Evolutionary conservation across 495 filamentous ascomycete species (phyloP).

Genomic region (Penicillium cataractarum): DNA sequence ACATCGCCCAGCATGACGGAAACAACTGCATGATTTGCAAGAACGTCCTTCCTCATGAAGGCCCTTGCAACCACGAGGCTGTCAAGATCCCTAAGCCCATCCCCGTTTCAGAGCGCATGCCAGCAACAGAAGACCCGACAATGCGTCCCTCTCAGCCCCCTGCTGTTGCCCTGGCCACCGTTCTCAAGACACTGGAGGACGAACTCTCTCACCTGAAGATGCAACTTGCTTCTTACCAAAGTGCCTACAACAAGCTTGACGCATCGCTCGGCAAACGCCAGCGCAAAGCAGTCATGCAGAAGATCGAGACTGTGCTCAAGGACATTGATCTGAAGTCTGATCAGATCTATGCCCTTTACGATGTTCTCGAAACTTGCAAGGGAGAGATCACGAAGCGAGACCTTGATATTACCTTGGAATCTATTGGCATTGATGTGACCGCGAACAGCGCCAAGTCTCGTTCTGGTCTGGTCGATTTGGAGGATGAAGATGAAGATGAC

Average conservation of each 20-base stretch:
- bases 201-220: conserved; percentile 81
- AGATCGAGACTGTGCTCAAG: conserved; percentile 65
- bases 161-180: conserved; percentile 72
- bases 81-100: conserved; percentile 68
- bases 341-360: conserved; percentile 86
- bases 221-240: conserved; percentile 60
- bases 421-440: conserved; percentile 54
- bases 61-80: conserved; percentile 47
- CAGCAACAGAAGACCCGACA: conserved; percentile 69
- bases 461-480: conserved; percentile 34
- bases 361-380: conserved; percentile 86
- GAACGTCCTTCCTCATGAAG: conserved; percentile 53
- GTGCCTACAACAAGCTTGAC: conserved; percentile 68
- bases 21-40: conserved; percentile 76
- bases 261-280: conserved; percentile 68
- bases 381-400: conserved; percentile 68
- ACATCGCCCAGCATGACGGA: conserved; percentile 64
- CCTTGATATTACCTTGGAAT: conserved; percentile 68
- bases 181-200: conserved; percentile 79
- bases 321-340: conserved; percentile 79
- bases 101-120: conserved; percentile 71
- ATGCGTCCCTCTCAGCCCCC: conserved; percentile 77
- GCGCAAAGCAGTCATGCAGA: conserved; percentile 63
- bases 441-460: conserved; percentile 40
- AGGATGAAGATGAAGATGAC: conserved; percentile 48